Base-by-base conservation (phyloP, 2,329 filamentous ascomycete genomes). In the Microdochium bolleyi region DNA sequence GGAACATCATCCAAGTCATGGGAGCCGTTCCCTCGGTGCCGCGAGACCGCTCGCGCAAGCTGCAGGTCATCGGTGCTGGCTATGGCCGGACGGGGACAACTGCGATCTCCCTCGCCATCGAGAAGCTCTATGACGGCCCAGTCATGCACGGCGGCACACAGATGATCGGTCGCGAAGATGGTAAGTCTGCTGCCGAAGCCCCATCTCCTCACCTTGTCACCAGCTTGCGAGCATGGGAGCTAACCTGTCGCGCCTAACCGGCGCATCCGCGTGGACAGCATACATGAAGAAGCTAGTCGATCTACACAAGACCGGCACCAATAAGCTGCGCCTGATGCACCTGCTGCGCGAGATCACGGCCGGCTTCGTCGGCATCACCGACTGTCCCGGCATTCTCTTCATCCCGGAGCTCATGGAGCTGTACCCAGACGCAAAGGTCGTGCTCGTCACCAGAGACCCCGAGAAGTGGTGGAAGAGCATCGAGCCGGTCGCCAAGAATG, bases 1-100 rank as follows among this genome's bases (percentile, higher is more conserved):
- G 8, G 22, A 48, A 22, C 16, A 22, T 8, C 44, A 48, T 27
- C 44, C 21, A 8, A 13, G 24, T 5, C 44, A 48, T 49, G 48
- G 48, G 48, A 25, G 48, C 53, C 53, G 57, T 58, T 41, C 60
- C 65, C 32, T 68, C 67, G 2, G 58, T 67, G 50, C 66, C 67
- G 8, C 61, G 58, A 10, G 65, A 70, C 51, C 61, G 55, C 48
- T 61, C 59, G 16, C 59, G 61, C 49, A 59, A 50, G 48, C 57
- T 76, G 51, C 62, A 72, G 56, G 72, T 74, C 52, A 74, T 75
- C 53, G 69, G 68, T 22, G 71, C 70, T 5, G 69, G 70, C 48
- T 70, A 68, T 55, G 66, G 75, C 14, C 68, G 76, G 50, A 79
- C 76, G 1, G 76, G 76, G 14, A 79, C 75, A 1, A 66, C 76